Base-by-base conservation (phyloP, 1,284 basidiomycete genomes). In the Cryptococcus wingfieldii region DNA sequence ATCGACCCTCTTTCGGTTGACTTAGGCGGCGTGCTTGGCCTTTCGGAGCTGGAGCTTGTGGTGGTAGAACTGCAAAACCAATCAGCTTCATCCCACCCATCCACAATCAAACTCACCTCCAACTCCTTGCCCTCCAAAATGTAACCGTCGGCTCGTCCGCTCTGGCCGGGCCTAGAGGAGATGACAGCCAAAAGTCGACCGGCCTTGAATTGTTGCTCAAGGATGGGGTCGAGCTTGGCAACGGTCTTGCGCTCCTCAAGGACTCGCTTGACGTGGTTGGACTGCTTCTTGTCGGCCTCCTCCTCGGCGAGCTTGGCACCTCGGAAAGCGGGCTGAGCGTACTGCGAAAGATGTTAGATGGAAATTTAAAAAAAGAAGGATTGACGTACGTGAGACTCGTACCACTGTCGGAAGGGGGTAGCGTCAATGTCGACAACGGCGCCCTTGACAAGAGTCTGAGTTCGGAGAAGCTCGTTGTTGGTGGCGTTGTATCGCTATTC, bases 401-500 rank as follows among this genome's bases (percentile, higher is more conserved):
- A 97, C 92, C 92, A 97, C 80, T 95, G 92, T 68, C 92, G 86
- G 89, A 96, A 97, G 65, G 93, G 94, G 48, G 92, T 86, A 63
- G 93, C 93, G 81, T 97, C 93, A 72, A 97, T 78, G 79, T 96
- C 92, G 79, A 97, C 90, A 79, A 97, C 88, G 66, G 88, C 88
- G 64, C 86, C 83, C 83, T 94, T 96, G 76, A 97, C 93, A 59
- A 97, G 86, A 60, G 93, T 97, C 83, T 97, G 96, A 70, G 93
- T 97, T 75, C 93, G 90, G 76, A 97, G 93, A 74, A 97, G 85
- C 81, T 97, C 93, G 81, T 97, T 97, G 86, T 97, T 97, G 64
- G 93, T 93, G 49, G 94, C 85, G 79, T 97, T 97, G 85, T 97
- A 97, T 52, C 91, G 88, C 90, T 93, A 59, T 42, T 38, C 12